Base-by-base conservation (phyloP, 73 alveolate species). In the Uronychia setigera region DNA sequence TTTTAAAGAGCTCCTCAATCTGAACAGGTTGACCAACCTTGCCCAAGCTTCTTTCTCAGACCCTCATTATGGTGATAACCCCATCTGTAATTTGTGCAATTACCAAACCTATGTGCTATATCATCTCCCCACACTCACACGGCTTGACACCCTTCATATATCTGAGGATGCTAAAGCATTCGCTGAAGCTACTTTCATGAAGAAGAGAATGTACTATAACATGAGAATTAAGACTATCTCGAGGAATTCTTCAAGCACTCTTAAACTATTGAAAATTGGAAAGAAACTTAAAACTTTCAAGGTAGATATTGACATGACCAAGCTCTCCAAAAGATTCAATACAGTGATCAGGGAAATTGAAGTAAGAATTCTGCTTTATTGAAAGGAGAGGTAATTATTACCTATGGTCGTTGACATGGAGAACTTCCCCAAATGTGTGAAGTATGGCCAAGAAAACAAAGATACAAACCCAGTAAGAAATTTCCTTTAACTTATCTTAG, bases 101-200 rank as follows among this genome's bases (percentile, higher is more conserved):
- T 95, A 95, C 81, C 86, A 67, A 82, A 91, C 94, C 35, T 95
- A 90, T 77, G 96, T 93, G 67, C 92, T 95, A n/a, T 95, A 87
- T 76, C 96, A 88, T 35, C 75, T 93, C 31, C 92, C 92, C 5
- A 76, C 34, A 35, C 76, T 31, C 28, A 30, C 25, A 74, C 79
- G 80, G 59, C 83, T 94, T 5, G 98, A 94, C 87, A 90, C 97
- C 77, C 86, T 85, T 14, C 31, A 74, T 26, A 92, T 94, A 13
- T 88, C 96, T 29, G 96, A 92, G 76, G 99, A 85, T 13, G 86
- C 95, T n/a, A 87, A 87, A 77, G 80, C 89, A 26, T 91, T 83
- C 77, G 97, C 99, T 11, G 99, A 95, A 67, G 95, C 94, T n/a
- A 94, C 99, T 5, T 95, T 92, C 76, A 81, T 94, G 95, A 95